phyloP scores from a whole-genome alignment of 2,329 filamentous ascomycete species.

The Diaporthe vexans region DNA sequence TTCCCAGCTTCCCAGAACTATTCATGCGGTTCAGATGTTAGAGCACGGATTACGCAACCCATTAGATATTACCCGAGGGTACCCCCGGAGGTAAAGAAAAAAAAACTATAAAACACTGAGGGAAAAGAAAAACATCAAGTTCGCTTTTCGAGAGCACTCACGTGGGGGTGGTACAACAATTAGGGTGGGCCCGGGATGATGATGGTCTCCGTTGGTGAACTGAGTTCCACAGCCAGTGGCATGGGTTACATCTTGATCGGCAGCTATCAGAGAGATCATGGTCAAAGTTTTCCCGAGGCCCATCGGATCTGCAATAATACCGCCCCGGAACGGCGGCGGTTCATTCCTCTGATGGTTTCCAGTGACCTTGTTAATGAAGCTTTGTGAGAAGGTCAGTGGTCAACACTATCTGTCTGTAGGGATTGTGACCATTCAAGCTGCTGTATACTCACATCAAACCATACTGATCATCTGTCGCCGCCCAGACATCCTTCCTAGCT shows the following conservation, averaged over 20 bases:
- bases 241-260: slow-evolving; percentile 42
- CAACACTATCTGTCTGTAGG: background rate
- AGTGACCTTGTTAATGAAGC: slow-evolving; percentile 54
- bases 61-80: too few relatives aligned
- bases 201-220: background rate
- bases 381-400: slow-evolving; percentile 36
- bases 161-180: slow-evolving; percentile 55
- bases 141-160: slow-evolving; percentile 42
- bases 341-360: slow-evolving; percentile 47
- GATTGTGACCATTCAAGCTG: too few relatives aligned
- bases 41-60: too few relatives aligned
- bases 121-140: too few relatives aligned
- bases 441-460: slow-evolving; percentile 43
- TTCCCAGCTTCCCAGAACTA: slow-evolving; percentile 57
- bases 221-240: background rate
- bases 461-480: slow-evolving; percentile 43
- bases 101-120: too few relatives aligned
- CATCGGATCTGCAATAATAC: slow-evolving; percentile 63
- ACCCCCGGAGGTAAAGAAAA: too few relatives aligned
- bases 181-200: slow-evolving; percentile 46
- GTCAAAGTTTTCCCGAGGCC: slow-evolving; percentile 61
- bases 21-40: slow-evolving; percentile 10
- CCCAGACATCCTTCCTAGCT: slow-evolving; percentile 52
- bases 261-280: slow-evolving; percentile 58
- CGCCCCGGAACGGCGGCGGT: slow-evolving; percentile 56